These are phyloP conservation scores for Exophiala aquamarina DNA, from an alignment of 2,329 filamentous ascomycete genomes.

Conservation along the genomic window DNA sequence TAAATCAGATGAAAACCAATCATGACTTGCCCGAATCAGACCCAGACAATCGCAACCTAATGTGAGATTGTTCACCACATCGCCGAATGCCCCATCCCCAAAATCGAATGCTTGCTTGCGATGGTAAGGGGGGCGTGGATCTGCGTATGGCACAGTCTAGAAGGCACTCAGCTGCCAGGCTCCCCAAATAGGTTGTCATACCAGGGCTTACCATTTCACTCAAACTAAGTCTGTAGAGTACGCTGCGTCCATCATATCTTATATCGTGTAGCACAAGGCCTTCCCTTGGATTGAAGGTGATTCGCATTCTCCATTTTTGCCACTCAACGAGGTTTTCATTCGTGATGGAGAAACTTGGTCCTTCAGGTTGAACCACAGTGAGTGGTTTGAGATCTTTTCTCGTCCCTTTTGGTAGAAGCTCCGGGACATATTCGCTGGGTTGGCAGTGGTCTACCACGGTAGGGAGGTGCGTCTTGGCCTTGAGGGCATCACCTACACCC, in stretches of 20 bases:
- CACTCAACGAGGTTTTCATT: slow-evolving; percentile 52
- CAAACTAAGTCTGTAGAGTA: slow-evolving; percentile 66
- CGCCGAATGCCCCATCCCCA: slow-evolving; percentile 67
- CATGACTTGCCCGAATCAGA: too few species aligned
- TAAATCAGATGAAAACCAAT: too few species aligned
- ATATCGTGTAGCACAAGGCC: slow-evolving; percentile 70
- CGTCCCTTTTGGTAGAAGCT: slow-evolving; percentile 48
- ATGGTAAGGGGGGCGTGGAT: slow-evolving; percentile 64
- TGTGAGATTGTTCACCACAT: slow-evolving; percentile 65
- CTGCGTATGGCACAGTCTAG: slow-evolving; percentile 67
- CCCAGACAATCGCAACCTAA: slow-evolving; percentile 70
- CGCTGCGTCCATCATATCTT: slow-evolving; percentile 64
- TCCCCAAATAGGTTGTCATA: too few species aligned
- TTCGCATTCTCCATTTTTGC: slow-evolving; percentile 69
- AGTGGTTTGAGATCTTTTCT: slow-evolving; percentile 65
- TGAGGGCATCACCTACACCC: slow-evolving; percentile 49
- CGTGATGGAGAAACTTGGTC: slow-evolving; percentile 63
- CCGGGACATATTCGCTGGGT: slow-evolving; percentile 51
- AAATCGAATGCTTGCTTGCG: slow-evolving; percentile 72
- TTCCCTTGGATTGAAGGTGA: slow-evolving; percentile 67
- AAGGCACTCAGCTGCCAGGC: too few species aligned
- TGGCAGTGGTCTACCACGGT: slow-evolving; percentile 54
- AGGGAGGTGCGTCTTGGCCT: slow-evolving; percentile 40
- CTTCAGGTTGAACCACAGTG: slow-evolving; percentile 69
- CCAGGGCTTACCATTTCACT: too few species aligned